Percentiles rank a stretch among this genome's conserved stretches.
Conservation (phyloP, 2,329 filamentous ascomycete species). For the Leptodontidium sp. region DNA sequence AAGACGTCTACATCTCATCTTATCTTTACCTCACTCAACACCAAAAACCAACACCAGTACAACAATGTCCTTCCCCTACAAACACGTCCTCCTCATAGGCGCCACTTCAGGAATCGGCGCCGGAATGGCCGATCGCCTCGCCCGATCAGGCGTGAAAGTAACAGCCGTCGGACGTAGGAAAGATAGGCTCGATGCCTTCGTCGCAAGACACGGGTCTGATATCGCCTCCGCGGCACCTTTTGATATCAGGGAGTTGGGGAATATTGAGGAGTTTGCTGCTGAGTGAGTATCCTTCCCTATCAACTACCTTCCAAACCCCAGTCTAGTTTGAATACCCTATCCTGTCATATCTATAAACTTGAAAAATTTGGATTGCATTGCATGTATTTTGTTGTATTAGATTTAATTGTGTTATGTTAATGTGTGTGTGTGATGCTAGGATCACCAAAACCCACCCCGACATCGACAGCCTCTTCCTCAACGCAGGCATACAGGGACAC, state of each 20-base stretch:
- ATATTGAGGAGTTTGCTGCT: conserved; percentile 19
- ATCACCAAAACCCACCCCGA: conserved; percentile 49
- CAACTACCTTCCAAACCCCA: no score
- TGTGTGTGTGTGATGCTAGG: neutral
- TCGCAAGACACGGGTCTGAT: conserved; percentile 52
- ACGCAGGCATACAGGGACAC: conserved; percentile 61
- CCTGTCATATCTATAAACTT: no score
- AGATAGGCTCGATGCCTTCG: conserved; percentile 58
- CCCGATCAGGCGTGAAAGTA: conserved; percentile 58
- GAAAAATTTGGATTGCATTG: no score
- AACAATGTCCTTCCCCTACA: conserved; percentile 12
- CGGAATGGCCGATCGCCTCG: conserved; percentile 54
- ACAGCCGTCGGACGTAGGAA: conserved; percentile 63
- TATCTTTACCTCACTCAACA: no score
- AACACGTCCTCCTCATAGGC: conserved; percentile 43
- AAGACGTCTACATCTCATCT: no score
- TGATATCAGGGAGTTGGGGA: conserved; percentile 56
- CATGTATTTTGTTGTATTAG: no score
- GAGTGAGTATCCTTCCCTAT: neutral
- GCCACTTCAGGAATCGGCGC: conserved; percentile 62
- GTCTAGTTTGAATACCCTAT: no score
- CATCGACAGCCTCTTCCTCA: conserved; percentile 65
- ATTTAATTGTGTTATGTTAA: no score
- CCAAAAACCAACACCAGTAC: no score
- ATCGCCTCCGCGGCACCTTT: conserved; percentile 53